Conservation (phyloP, 306 rosid species). For the Begonia peltatifolia region DNA sequence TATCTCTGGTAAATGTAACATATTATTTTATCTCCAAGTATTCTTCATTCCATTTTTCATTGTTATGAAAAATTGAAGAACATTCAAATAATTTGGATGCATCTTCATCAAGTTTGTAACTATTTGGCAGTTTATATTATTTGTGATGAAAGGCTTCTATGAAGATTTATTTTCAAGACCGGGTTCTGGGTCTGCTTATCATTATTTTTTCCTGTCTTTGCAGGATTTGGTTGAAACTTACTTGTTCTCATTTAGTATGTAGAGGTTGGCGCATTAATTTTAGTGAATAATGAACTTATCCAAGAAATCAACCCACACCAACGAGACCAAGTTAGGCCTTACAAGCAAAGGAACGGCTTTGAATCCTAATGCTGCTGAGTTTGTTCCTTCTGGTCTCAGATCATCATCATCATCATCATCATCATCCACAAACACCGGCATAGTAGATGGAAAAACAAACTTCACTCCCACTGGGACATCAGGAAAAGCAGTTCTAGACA, state of each 20-base stretch:
- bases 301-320: slow-evolving; percentile 37
- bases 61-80: background rate
- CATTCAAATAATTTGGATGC: no score
- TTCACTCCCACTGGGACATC: slow-evolving; percentile 39
- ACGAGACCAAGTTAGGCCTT: slow-evolving; percentile 31
- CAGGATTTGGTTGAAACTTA: slow-evolving; percentile 76
- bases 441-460: slow-evolving; percentile 28
- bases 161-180: background rate
- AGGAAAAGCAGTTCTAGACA: slow-evolving; percentile 75
- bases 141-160: background rate
- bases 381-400: slow-evolving; percentile 65
- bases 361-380: slow-evolving; percentile 97
- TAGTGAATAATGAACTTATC: slow-evolving; percentile 71
- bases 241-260: slow-evolving; percentile 4
- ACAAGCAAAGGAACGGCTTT: slow-evolving; percentile 42
- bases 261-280: slow-evolving; percentile 10
- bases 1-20: no score
- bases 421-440: slow-evolving; percentile 48
- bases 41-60: no score
- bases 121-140: no score
- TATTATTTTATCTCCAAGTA: no score
- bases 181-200: background rate
- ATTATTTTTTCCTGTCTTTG: slow-evolving; percentile 14
- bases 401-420: slow-evolving; percentile 59
- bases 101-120: no score